These are phyloP conservation scores for Samsoniella hepiali DNA, from an alignment of 2,329 filamentous ascomycete species.

Conservation along the genomic window DNA sequence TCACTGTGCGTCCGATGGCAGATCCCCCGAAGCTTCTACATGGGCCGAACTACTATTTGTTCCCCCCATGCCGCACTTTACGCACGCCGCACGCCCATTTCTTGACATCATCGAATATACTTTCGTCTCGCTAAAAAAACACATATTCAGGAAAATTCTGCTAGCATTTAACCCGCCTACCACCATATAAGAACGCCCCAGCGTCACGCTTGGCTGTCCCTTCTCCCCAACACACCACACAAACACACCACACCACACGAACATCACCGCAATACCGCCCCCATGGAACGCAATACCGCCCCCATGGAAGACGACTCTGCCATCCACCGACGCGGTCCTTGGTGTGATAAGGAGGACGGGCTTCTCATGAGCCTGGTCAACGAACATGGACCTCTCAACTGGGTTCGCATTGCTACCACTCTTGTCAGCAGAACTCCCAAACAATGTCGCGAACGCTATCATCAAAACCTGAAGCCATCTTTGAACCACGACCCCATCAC, in stretches of 20 bases:
- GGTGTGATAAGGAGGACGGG: slow-evolving; percentile 74
- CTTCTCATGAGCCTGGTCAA: slow-evolving; percentile 68
- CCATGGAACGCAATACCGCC: slow-evolving; percentile 21
- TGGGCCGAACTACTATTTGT: slow-evolving; percentile 21
- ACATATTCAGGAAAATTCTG: not conserved
- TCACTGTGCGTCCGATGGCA: slow-evolving; percentile 18
- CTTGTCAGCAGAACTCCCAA: slow-evolving; percentile 81
- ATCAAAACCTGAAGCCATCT: slow-evolving; percentile 82
- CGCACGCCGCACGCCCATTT: not conserved
- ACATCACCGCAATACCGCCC: slow-evolving; percentile 21
- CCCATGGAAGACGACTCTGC: slow-evolving; percentile 6
- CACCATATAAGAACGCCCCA: not conserved
- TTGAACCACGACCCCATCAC: slow-evolving; percentile 73
- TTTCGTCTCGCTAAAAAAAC: not conserved
- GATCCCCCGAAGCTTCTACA: slow-evolving; percentile 21
- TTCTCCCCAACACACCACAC: slow-evolving; percentile 5
- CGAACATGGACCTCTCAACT: slow-evolving; percentile 75
- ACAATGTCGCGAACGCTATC: slow-evolving; percentile 90
- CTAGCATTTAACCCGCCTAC: not conserved
- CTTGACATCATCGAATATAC: slow-evolving; percentile 7
- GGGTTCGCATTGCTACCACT: slow-evolving; percentile 78
- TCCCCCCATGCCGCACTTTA: slow-evolving; percentile 16
- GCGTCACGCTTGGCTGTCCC: too few species aligned
- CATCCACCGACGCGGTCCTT: slow-evolving; percentile 61
- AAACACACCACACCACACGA: not conserved